Evolutionary conservation across 208 protist genomes (phyloP).

Genomic region (Balamuthia mandrillaris): DNA sequence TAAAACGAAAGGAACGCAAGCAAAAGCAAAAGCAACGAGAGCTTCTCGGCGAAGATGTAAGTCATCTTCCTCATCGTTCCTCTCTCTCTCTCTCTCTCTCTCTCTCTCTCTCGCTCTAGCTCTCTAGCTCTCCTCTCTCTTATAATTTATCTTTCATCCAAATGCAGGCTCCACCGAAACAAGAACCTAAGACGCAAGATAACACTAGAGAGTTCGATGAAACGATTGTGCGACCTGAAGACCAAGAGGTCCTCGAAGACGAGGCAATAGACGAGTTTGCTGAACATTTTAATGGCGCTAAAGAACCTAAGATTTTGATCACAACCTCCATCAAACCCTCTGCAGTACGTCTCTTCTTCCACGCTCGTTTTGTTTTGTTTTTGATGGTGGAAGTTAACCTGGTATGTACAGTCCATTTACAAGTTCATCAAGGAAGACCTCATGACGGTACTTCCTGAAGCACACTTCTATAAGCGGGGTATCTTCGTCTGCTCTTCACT

Average conservation of each 20-base stretch:
- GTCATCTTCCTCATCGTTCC: neutral
- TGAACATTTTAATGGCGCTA: constrained; percentile 68
- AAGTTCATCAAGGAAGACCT: constrained; percentile 67
- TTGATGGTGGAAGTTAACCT: neutral
- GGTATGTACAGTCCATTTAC: constrained; percentile 8
- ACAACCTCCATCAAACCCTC: constrained; percentile 65
- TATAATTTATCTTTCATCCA: neutral
- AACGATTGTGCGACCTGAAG: constrained; percentile 72
- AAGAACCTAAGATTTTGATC: constrained; percentile 69
- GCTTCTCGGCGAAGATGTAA: constrained; percentile 23
- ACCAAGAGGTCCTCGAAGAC: constrained; percentile 70
- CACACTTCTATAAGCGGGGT: constrained; percentile 50
- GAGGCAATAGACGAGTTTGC: constrained; percentile 75
- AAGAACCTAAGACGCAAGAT: constrained; percentile 71
- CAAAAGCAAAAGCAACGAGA: constrained; percentile 31
- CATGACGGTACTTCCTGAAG: constrained; percentile 64
- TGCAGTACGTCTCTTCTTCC: neutral
- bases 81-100: neutral
- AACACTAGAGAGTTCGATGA: constrained; percentile 73
- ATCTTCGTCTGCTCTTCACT: neutral
- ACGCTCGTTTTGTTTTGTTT: no score
- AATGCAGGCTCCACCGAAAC: constrained; percentile 32
- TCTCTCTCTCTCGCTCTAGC: neutral
- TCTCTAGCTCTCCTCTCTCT: neutral
- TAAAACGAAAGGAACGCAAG: neutral